A percentile compares a stretch with the other conserved stretches of the same genome.
These are phyloP conservation scores for Phialophora macrospora DNA, from an alignment of 2,329 filamentous ascomycete genomes.

Conservation along the genomic window DNA sequence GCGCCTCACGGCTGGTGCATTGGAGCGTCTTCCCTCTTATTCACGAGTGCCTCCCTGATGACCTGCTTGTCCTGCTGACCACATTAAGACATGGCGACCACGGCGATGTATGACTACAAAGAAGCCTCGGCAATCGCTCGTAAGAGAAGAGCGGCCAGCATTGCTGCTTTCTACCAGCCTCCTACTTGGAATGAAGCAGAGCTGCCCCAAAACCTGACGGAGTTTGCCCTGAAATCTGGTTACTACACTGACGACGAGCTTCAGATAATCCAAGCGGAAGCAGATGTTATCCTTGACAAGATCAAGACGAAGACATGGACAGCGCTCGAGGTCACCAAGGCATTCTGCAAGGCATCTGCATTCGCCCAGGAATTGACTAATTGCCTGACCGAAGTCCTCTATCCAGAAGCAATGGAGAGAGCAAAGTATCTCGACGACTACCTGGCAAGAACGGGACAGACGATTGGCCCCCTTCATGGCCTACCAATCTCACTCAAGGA, in stretches of 20 bases:
- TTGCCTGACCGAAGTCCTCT: conserved; percentile 64
- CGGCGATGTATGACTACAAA: conserved; percentile 40
- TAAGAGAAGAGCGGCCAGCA: conserved; percentile 40
- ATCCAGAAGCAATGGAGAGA: conserved; percentile 57
- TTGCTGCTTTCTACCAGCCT: conserved; percentile 37
- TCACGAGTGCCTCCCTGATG: conserved; percentile 9
- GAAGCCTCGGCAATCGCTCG: conserved; percentile 47
- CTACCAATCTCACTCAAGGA: conserved; percentile 63
- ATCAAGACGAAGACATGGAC: conserved; percentile 52
- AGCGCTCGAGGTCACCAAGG: conserved; percentile 58
- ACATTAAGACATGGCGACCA: conserved; percentile 18
- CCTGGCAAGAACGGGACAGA: conserved; percentile 50
- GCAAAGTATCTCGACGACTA: conserved; percentile 61
- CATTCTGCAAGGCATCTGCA: conserved; percentile 58
- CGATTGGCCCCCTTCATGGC: conserved; percentile 69
- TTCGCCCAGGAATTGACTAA: conserved; percentile 53
- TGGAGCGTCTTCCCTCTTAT: conserved; percentile 4
- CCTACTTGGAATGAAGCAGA: conserved; percentile 35
- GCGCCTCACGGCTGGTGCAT: neutral
- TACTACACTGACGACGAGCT: conserved; percentile 63
- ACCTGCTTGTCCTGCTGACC: conserved; percentile 16
- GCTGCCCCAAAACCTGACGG: conserved; percentile 37
- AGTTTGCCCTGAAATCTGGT: conserved; percentile 52
- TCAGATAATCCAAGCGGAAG: conserved; percentile 53
- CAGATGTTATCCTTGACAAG: conserved; percentile 44